A percentile compares a stretch with the other conserved stretches of the same genome.
Conservation (phyloP, 75 land plant species). For the Picea sitchensis region DNA sequence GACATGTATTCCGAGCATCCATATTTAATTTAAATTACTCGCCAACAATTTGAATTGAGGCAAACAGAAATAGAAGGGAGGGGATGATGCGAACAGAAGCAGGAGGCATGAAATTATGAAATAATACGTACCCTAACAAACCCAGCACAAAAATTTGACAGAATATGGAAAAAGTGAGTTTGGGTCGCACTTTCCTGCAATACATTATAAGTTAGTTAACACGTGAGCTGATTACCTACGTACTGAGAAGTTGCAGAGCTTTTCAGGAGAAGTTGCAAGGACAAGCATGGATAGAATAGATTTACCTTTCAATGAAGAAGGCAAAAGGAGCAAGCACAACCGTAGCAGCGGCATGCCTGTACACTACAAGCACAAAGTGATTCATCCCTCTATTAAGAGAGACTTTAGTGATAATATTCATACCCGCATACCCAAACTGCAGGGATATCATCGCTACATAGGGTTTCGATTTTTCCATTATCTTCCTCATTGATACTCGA, state of each 20-base stretch:
- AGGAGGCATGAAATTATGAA: background rate
- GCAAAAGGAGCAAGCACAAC: background rate
- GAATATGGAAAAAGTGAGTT: background rate
- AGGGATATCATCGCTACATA: constrained; percentile 17
- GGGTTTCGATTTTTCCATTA: constrained; percentile 11
- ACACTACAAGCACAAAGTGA: constrained; percentile 23
- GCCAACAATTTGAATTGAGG: background rate
- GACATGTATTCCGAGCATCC: background rate
- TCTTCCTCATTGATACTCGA: too few species aligned
- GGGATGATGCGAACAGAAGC: background rate
- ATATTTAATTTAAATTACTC: background rate
- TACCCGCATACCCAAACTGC: constrained; percentile 18
- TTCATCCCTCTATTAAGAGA: constrained; percentile 19
- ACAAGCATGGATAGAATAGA: too few species aligned
- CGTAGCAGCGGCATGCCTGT: constrained; percentile 31
- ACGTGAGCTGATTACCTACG: too few species aligned
- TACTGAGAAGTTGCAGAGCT: background rate
- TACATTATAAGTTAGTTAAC: background rate
- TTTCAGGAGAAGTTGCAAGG: too few species aligned
- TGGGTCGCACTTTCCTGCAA: constrained; percentile 8
- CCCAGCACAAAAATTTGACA: constrained; percentile 1
- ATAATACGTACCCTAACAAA: background rate
- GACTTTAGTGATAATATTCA: constrained; percentile 33
- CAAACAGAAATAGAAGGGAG: background rate
- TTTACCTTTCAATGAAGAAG: constrained; percentile 20